Evolutionary conservation across 2,329 filamentous ascomycete genomes (phyloP), one percentile per base, ranked within the genome.

Genomic region (Pseudophaeomoniella oleicola): DNA sequence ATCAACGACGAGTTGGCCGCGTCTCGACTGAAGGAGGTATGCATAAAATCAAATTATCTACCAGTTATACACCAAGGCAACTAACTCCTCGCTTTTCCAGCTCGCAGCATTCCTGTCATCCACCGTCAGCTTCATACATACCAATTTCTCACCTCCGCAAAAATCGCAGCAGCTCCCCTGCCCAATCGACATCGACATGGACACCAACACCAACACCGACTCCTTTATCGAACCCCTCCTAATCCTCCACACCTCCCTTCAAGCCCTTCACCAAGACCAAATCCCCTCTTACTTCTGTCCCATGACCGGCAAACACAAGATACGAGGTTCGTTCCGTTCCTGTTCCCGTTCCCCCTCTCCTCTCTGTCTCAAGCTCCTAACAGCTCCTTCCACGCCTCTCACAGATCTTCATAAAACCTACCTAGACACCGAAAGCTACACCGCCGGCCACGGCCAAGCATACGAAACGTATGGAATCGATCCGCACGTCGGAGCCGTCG

Each of bases 371-470:
- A 33, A 10, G 13, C 34, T 4, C 4, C n/a, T 31, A 32, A 16
- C 13, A 16, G 12, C 13, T 17, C 29, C 29, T 35, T 34, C 13
- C 5, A 17, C 19, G 3, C 15, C 30, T 9, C 12, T 36, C 12
- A 2, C 32, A 73, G 74, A 70, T 48, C 49, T 76, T 0, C 66
- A 73, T 44, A 78, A 78, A 41, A 62, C 69, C 1, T 78, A 67
- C 46, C 58, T 66, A 19, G 71, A 74, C 32, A 69, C 73, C 30
- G 60, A 67, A 37, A 67, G 63, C 45, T 69, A 72, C 46, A 66
- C 69, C 39, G 59, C 61, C 2, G 69, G 68, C 1, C 68, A 75
- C 39, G 72, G 72, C 0, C 61, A 71, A 32, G 69, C 67, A 2
- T 78, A 78, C 43, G 58, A 71, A 34, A 56, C 56, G 5, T 72